phyloP scores from a whole-genome alignment of 768 basidiomycete species.

The Suillus ampliporus region DNA sequence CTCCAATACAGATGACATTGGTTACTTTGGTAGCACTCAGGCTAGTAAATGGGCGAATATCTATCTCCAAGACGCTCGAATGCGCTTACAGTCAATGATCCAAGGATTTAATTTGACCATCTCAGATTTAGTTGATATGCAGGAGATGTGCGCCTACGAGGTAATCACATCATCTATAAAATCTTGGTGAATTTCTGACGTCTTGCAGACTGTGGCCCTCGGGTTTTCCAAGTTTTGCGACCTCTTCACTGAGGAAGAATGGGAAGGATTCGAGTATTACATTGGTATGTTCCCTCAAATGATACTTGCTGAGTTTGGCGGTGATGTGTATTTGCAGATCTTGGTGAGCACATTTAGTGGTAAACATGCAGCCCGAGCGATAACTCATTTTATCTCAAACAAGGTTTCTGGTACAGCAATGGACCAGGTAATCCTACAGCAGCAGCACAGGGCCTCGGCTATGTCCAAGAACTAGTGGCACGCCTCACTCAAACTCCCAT shows the following conservation, averaged over 20 bases:
- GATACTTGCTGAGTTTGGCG: neutral
- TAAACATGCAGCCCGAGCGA: conserved; percentile 14
- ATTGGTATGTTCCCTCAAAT: conserved; percentile 26
- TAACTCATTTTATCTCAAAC: neutral
- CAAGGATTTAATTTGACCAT: conserved; percentile 37
- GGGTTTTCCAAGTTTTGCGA: conserved; percentile 55
- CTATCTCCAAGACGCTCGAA: conserved; percentile 44
- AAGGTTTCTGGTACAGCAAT: conserved; percentile 40
- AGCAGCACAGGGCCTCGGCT: conserved; percentile 45
- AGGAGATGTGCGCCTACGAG: conserved; percentile 47
- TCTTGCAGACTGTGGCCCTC: conserved; percentile 50
- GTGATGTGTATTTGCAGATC: conserved; percentile 1
- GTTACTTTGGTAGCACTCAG: conserved; percentile 29
- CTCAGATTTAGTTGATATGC: conserved; percentile 41
- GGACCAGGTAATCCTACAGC: conserved; percentile 51
- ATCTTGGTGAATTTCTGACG: neutral
- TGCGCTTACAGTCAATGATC: conserved; percentile 40
- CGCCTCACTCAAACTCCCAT: conserved; percentile 46
- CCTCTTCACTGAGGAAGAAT: conserved; percentile 57
- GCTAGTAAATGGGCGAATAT: conserved; percentile 42
- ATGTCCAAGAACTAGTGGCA: conserved; percentile 50
- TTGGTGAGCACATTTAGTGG: conserved; percentile 15
- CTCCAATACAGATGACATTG: conserved; percentile 28
- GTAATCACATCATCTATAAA: conserved; percentile 11
- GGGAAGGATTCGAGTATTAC: conserved; percentile 54